Evolutionary conservation across 805 yeast genomes (phyloP), one percentile per base, ranked within the genome.

Genomic region (Clavispora vitiphila): DNA sequence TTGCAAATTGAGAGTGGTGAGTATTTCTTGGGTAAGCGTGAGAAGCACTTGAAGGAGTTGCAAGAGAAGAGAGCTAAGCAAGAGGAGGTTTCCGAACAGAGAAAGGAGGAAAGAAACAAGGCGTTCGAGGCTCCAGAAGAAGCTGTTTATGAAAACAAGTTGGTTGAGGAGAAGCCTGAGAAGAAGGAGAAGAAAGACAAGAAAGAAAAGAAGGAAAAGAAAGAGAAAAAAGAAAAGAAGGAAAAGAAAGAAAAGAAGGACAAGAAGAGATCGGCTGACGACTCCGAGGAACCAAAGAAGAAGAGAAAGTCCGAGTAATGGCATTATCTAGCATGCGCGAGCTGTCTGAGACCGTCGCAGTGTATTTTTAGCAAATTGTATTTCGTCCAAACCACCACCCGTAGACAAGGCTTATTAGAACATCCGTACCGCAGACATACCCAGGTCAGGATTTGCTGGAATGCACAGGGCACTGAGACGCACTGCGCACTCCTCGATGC

Each of bases 1-100:
- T 71, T 90, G 62, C 95, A 89, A 71, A 89, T 93, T 65, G 99
- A 93, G 66, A 82, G 95, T 72, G 99, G 99, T 78, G 99, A 93
- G 65, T 93, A 88, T 69, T 93, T 93, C 79, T 74, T 93, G 69
- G 86, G 88, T 46, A 85, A 87, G 71, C 78, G 72, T 56, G 96
- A 90, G 57, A 88, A 87, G 72, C 83, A 78, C 46, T 67, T 72
- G 51, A 81, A 78, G 62, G 80, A 80, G 50, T 69, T 83, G 47
- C 82, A 80, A 43, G 90, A 85, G 57, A 86, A 88, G 75, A 77
- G 80, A 49, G 86, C 81, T 41, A 79, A 85, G 55, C 95, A 90
- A 60, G 82, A 76, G 39, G 87, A 79, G 50, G 78, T 76, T 53
- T 80, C 83, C 51, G 78, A 72, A 43, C 75, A 71, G 43, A 83